Base-by-base conservation (phyloP, 352 stramenopile genomes). In the Pythium sp. region DNA sequence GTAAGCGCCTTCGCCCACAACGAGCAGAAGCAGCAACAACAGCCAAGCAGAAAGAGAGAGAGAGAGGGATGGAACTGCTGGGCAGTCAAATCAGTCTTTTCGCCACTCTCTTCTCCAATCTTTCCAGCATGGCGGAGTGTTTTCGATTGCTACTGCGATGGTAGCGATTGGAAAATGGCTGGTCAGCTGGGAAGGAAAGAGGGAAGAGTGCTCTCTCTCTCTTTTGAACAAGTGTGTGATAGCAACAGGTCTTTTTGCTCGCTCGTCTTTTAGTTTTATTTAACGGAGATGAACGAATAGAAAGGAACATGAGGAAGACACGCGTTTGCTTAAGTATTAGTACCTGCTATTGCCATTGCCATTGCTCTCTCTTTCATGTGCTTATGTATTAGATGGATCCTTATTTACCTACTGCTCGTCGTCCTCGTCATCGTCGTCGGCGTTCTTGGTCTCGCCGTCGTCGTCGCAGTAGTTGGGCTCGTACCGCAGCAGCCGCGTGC, bases 1-100 rank as follows among this genome's bases (percentile, higher is more conserved):
- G 83, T 99, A 99, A 99, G 79, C 80, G 69, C 60, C 56, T 70
- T 74, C 54, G 47, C 65, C 38, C 64, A 47, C 56, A 26, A 49
- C 9, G 34, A 67, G 11, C 51, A 58, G 60, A 34, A 67, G 38
- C 22, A 36, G 58, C 57, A 59, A 30, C 26, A 38, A 14, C 58
- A 65, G 58, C 65, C 49, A 63, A 64, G 59, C 58, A 26, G 51
- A 32, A 3, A 32, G 28, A 32, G 30, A 32, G 28, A 60, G 30
- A 18, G 34, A 28, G 26, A 22, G 57, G 12, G 57, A 26, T 8
- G 2, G 34, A 18, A 20, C 20, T 4, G 30, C 34, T 62, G 34
- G 18, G 41, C 41, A 49, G 20, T 38, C 30, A 38, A 9, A 38
- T 11, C 32, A 38, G 32, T 38, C 12, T 46, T 14, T 38, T 46